A percentile compares a stretch with the other conserved stretches of the same genome.
These are phyloP conservation scores for Coniosporium apollinis DNA, from an alignment of 495 filamentous ascomycete genomes.

Conservation along the genomic window DNA sequence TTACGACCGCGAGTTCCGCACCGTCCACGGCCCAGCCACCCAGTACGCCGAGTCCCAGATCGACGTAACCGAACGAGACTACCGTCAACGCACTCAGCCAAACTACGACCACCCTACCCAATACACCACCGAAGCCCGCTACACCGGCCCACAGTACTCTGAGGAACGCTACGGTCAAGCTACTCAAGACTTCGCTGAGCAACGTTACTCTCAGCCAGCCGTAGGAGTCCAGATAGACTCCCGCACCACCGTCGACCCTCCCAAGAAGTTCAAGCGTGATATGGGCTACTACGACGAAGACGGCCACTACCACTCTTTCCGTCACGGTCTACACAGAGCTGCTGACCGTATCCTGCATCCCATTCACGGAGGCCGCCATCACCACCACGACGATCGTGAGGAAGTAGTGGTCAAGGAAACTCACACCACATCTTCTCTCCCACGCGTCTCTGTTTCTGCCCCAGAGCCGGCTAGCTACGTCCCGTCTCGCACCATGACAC, in stretches of 20 bases:
- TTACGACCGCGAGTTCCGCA: slow-evolving; percentile 28
- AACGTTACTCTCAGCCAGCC: too few relatives aligned
- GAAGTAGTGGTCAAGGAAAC: slow-evolving; percentile 21
- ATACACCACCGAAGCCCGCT: too few relatives aligned
- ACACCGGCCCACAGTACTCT: neutral
- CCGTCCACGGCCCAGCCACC: slow-evolving; percentile 24
- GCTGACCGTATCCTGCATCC: slow-evolving; percentile 67
- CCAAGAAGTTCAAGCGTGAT: slow-evolving; percentile 35
- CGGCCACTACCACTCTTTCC: slow-evolving; percentile 89
- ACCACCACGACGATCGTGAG: slow-evolving; percentile 25
- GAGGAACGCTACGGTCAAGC: slow-evolving; percentile 21
- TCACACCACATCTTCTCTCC: too few relatives aligned
- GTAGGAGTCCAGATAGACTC: slow-evolving; percentile 21
- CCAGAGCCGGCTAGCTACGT: slow-evolving; percentile 10
- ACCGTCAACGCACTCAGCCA: slow-evolving; percentile 47
- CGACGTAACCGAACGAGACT: slow-evolving; percentile 74
- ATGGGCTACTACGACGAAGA: slow-evolving; percentile 99
- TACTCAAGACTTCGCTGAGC: too few relatives aligned
- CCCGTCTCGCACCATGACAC: slow-evolving; percentile 20
- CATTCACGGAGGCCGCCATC: slow-evolving; percentile 39
- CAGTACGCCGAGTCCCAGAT: slow-evolving; percentile 40
- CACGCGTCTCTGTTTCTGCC: slow-evolving; percentile 17
- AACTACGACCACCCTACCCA: slow-evolving; percentile 6
- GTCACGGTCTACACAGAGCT: slow-evolving; percentile 67
- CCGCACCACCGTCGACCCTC: slow-evolving; percentile 31